These are phyloP conservation scores for Rhizopogon salebrosus DNA, from an alignment of 768 basidiomycete species.

Conservation along the genomic window DNA sequence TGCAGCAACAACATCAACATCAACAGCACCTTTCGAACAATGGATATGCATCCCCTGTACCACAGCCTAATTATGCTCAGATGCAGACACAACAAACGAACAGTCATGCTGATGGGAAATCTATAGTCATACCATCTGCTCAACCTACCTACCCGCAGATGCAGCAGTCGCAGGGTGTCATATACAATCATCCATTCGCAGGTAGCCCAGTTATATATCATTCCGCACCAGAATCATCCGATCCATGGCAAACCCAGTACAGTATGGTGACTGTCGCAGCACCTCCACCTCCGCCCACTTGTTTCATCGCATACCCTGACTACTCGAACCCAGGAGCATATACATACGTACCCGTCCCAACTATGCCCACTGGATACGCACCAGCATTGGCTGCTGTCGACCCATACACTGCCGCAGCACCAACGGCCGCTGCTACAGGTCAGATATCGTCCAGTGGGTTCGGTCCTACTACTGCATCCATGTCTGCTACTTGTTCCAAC, in stretches of 20 bases:
- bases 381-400: background rate
- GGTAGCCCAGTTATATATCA: background rate
- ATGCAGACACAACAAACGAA: background rate
- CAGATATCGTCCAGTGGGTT: background rate
- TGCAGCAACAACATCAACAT: background rate
- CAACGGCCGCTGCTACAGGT: background rate
- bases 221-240: background rate
- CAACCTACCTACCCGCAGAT: background rate
- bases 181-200: background rate
- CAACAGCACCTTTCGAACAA: background rate
- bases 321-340: background rate
- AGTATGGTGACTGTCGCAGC: background rate
- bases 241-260: background rate
- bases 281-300: background rate
- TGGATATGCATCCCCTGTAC: background rate
- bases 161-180: background rate
- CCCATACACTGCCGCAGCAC: background rate
- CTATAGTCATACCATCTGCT: background rate
- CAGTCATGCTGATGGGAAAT: background rate
- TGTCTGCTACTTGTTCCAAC: background rate
- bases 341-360: background rate
- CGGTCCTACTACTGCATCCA: background rate
- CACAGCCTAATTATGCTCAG: background rate
- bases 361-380: background rate
- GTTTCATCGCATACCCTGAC: background rate